Conservation (phyloP, 495 filamentous ascomycete species). For the Xanthoparmelia taractica region DNA sequence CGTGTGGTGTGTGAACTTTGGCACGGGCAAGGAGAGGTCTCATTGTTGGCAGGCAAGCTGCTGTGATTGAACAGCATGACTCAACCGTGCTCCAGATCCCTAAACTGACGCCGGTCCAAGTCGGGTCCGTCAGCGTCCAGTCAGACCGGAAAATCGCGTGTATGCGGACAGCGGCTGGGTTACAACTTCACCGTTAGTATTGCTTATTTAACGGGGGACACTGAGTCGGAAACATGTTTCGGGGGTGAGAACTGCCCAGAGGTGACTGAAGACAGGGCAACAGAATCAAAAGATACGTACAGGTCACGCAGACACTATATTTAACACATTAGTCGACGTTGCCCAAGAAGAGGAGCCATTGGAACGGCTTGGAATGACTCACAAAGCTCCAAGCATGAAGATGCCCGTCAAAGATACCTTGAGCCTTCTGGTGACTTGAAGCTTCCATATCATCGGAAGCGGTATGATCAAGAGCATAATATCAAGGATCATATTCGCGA, state of each 20-base stretch:
- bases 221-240: neutral
- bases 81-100: slow-evolving; percentile 54
- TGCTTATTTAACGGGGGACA: neutral
- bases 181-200: neutral
- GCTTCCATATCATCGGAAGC: too few species aligned
- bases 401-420: slow-evolving; percentile 42
- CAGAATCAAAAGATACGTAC: neutral
- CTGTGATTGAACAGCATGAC: slow-evolving; percentile 49
- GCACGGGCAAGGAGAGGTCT: slow-evolving; percentile 42
- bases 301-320: slow-evolving; percentile 39
- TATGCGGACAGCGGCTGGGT: slow-evolving; percentile 39
- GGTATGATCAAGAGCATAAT: too few species aligned
- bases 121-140: slow-evolving; percentile 33
- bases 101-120: slow-evolving; percentile 42
- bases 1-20: neutral
- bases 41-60: slow-evolving; percentile 50
- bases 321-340: neutral
- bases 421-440: slow-evolving; percentile 33
- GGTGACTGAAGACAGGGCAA: neutral
- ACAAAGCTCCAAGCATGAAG: slow-evolving; percentile 44
- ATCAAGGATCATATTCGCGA: too few species aligned
- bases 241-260: neutral
- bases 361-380: slow-evolving; percentile 6
- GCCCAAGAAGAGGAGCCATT: neutral
- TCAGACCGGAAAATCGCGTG: slow-evolving; percentile 50